These are phyloP conservation scores for Thermomucor indicae-seudaticae DNA, from an alignment of 371 early-diverging fungal species.

Conservation along the genomic window DNA sequence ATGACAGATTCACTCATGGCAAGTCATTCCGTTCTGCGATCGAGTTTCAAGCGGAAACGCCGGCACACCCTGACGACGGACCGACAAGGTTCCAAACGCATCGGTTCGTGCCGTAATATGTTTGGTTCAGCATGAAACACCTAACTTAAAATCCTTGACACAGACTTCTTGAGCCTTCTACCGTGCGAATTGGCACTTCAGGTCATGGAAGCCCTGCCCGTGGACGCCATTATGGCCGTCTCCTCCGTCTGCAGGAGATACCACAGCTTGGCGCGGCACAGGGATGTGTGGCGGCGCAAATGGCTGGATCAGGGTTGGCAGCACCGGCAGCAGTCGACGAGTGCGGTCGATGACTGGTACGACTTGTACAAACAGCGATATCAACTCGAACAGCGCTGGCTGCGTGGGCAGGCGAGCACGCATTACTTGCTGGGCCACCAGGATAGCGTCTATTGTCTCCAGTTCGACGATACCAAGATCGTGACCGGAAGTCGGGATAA, in stretches of 20 bases:
- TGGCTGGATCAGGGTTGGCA: not conserved
- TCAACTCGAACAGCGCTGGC: slow-evolving; percentile 36
- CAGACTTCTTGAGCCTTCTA: slow-evolving; percentile 15
- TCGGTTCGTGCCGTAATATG: too few relatives aligned
- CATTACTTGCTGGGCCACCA: slow-evolving; percentile 72
- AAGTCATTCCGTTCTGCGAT: too few relatives aligned
- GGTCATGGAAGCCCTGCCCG: slow-evolving; percentile 11
- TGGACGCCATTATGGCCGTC: not conserved
- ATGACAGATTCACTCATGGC: too few relatives aligned
- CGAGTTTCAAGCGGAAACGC: too few relatives aligned
- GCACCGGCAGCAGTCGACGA: not conserved
- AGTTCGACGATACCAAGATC: slow-evolving; percentile 77
- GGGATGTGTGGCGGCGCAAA: not conserved
- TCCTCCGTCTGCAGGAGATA: not conserved
- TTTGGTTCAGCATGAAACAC: too few relatives aligned
- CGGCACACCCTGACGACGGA: too few relatives aligned
- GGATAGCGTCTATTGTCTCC: slow-evolving; percentile 95
- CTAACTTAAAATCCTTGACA: too few relatives aligned
- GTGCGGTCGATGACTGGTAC: slow-evolving; percentile 22
- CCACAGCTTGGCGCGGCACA: not conserved
- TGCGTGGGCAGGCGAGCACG: slow-evolving; percentile 22
- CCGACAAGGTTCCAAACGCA: too few relatives aligned
- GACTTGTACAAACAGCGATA: slow-evolving; percentile 32
- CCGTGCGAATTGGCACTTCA: slow-evolving; percentile 18
- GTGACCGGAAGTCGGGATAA: slow-evolving; percentile 93